Base-by-base conservation (phyloP, 371 early-diverging fungal genomes). In the Globomyces sp. region DNA sequence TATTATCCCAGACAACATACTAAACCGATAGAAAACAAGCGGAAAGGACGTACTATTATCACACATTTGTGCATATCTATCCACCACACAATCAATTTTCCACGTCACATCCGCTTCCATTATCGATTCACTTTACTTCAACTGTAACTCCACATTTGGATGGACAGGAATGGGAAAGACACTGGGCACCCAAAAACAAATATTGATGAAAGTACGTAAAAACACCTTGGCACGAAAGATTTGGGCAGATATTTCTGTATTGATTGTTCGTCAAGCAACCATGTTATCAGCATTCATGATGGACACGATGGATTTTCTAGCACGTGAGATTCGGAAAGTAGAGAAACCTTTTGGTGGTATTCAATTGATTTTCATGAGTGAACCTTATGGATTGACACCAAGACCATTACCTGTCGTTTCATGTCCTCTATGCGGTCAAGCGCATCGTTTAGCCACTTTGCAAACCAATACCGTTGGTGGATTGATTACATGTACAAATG, bases 101-200 rank as follows among this genome's bases (percentile, higher is more conserved):
- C 37, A 44, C 58, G n/a, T 41, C 13, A 58, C 41, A 11, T 58
- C 53, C 0, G 50, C 53, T 2, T 60, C 45, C 24, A 44, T 34
- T n/a, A 67, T 59, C 2, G 43, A 10, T 13, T 67, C 67, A 11
- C 55, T 59, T 3, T 39, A 50, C 11, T 9, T 13, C 34, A 40
- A 37, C 2, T n/a, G 24, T 4, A 13, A 41, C 11, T 45, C 37
- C 4, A 52, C 67, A 6, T 10, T 57, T n/a, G 50, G 58, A 41
- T 67, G 67, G 67, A 59, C 52, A 8, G 67, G 67, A 44, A 59
- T 67, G 44, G 67, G 67, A 2, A 67, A 67, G 42, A 60, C 67
- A 37, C 11, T 67, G 40, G 67, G 67, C 9, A 67, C 67, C 4
- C 47, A 61, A 10, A 61, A 59, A 41, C 61, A 60, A 50, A 49